A percentile compares a stretch with the other conserved stretches of the same genome.
Evolutionary conservation across 2,329 filamentous ascomycete genomes (phyloP).

Genomic region (Arthrobotrys megalospora): DNA sequence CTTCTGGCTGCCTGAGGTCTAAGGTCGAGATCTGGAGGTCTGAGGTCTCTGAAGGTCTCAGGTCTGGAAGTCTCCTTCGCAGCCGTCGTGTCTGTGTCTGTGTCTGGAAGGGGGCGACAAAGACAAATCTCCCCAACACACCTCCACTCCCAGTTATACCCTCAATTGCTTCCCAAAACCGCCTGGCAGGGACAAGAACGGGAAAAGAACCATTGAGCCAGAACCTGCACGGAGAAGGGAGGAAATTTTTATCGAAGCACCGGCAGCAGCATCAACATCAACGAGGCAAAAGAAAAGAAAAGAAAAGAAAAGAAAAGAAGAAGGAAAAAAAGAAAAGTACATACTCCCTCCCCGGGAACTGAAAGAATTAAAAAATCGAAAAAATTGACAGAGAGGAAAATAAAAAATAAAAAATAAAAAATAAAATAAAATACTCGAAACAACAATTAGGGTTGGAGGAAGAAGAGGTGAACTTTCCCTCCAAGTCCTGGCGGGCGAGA

Average conservation of each 20-base stretch:
- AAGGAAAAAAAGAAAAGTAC: constrained; percentile 6
- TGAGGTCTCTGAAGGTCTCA: no score
- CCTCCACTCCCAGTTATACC: constrained; percentile 18
- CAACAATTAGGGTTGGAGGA: constrained; percentile 21
- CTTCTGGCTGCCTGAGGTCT: constrained; percentile 7
- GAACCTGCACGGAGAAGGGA: constrained; percentile 18
- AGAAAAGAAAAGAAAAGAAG: background rate
- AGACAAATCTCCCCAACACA: constrained; percentile 30
- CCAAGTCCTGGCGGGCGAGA: constrained; percentile 40
- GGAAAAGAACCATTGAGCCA: constrained; percentile 16
- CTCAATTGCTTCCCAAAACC: constrained; percentile 27
- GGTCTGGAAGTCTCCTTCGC: constrained; percentile 45
- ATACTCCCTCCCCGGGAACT: background rate
- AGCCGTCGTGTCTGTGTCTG: constrained; percentile 10
- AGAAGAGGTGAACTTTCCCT: constrained; percentile 8
- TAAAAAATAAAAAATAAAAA: constrained; percentile 9
- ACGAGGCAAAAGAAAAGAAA: constrained; percentile 1
- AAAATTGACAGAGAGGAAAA: constrained; percentile 8
- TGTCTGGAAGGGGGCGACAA: constrained; percentile 52
- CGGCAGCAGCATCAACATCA: constrained; percentile 1
- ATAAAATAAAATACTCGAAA: constrained; percentile 4
- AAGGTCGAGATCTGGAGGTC: constrained; percentile 8
- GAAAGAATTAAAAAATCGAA: background rate
- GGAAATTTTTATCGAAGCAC: constrained; percentile 2
- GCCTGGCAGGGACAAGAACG: constrained; percentile 32